Conservation (phyloP, 805 yeast species). For the Jamesozyma rosinii region DNA sequence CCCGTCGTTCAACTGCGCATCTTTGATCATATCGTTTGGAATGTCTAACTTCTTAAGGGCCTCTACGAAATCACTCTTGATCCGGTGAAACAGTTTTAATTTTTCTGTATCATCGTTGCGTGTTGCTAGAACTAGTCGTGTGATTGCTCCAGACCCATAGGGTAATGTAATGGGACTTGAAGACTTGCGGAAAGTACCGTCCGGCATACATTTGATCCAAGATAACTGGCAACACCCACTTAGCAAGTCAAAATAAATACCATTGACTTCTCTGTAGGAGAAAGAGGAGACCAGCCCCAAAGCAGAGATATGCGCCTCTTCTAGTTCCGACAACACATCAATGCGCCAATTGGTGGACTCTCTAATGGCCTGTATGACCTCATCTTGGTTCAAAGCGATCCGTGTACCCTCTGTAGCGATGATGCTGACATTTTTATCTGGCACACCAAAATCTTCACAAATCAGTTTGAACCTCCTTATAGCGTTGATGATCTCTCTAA, state of each 20-base stretch:
- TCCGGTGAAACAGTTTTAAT: constrained; percentile 39
- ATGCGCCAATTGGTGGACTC: constrained; percentile 59
- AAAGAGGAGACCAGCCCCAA: constrained; percentile 63
- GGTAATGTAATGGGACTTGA: constrained; percentile 55
- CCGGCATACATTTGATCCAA: constrained; percentile 48
- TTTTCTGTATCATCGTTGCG: constrained; percentile 30
- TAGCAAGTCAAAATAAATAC: constrained; percentile 64
- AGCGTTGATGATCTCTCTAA: constrained; percentile 50
- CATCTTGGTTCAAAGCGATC: constrained; percentile 55
- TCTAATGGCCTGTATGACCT: constrained; percentile 45
- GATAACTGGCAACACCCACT: constrained; percentile 64
- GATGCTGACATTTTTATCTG: constrained; percentile 48
- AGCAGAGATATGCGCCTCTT: constrained; percentile 59
- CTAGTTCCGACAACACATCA: constrained; percentile 47
- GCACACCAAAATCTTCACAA: constrained; percentile 68
- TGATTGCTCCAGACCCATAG: constrained; percentile 64
- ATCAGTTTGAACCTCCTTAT: constrained; percentile 59
- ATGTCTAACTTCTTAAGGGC: constrained; percentile 47
- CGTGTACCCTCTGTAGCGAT: constrained; percentile 71
- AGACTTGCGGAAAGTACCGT: constrained; percentile 48
- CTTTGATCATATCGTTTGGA: constrained; percentile 43
- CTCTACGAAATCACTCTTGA: constrained; percentile 37
- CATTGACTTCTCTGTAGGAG: constrained; percentile 48
- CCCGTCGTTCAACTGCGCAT: constrained; percentile 49
- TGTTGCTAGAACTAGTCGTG: constrained; percentile 45